Evolutionary conservation across 805 yeast species (phyloP), one percentile per base, ranked within the genome.

Genomic region (Candida peoriensis): DNA sequence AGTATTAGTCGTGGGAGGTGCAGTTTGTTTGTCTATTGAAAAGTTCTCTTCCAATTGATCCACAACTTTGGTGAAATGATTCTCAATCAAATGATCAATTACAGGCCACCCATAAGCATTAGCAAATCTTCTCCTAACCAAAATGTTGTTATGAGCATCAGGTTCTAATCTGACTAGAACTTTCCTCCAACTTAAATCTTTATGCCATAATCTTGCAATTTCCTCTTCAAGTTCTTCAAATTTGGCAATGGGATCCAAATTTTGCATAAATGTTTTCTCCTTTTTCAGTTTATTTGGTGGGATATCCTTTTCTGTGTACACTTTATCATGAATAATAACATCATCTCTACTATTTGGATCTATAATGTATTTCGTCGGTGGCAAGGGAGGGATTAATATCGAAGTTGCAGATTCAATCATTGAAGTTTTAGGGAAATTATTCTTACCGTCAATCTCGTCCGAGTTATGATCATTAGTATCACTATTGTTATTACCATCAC

Each of bases 71-170:
- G 8, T 51, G 55, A 84, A 84, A 61, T 84, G 93, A 32, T 70
- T 66, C 11, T 66, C 63, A 2, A 79, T 72, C 41, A 84, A 51
- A 52, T 81, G 93, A 39, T 82, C 88, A 30, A 83, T 63, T 1
- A 82, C 85, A 1, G 75, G 77, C 95, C 95, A 84, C 1, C 95
- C 94, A 57, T 77, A 83, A 0, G 90, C 93, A 60, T 84, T 84
- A 2, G 85, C 69, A 58, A 81, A 81, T 36, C 80, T 59, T 49
- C 89, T 64, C 43, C 93, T 58, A 1, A 82, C 89, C 24, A 81
- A 64, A 21, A 82, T 80, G 47, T 81, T 82, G 46, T 82, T 82
- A 50, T 81, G 90, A 0, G 89, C 87, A 58, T 81, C 89, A 0
- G 88, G 86, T 42, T 74, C 66, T 37, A 82, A 53, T 27, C 72